A percentile compares a stretch with the other conserved stretches of the same genome.
Evolutionary conservation across 805 yeast genomes (phyloP).

Genomic region (Henningerozyma blattae): DNA sequence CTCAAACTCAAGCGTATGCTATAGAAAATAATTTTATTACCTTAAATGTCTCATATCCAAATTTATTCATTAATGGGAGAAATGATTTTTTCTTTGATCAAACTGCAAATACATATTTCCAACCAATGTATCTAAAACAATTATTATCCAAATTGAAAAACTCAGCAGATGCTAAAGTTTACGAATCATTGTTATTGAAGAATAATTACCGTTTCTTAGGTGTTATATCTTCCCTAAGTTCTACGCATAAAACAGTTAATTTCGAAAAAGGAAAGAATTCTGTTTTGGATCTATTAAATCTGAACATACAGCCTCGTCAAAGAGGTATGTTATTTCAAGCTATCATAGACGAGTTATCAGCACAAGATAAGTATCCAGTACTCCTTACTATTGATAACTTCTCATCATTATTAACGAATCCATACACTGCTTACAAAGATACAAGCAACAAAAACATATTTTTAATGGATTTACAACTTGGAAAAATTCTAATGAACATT

Average conservation of each 20-base stretch:
- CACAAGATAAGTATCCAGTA: conserved; percentile 43
- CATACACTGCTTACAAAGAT: conserved; percentile 50
- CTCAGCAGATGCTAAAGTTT: conserved; percentile 31
- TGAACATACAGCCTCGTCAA: conserved; percentile 27
- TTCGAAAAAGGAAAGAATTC: conserved; percentile 22
- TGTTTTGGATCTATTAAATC: conserved; percentile 32
- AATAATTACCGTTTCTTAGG: conserved; percentile 25
- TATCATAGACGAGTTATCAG: conserved; percentile 42
- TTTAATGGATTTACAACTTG: conserved; percentile 51
- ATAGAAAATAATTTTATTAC: conserved; percentile 42
- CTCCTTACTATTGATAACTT: conserved; percentile 64
- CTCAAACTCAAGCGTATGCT: conserved; percentile 37
- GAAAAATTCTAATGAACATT: conserved; percentile 41
- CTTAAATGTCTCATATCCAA: conserved; percentile 54
- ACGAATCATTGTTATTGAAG: conserved; percentile 26
- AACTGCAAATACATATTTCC: conserved; percentile 41
- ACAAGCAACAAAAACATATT: conserved; percentile 43
- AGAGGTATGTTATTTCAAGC: conserved; percentile 38
- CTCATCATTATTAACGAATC: conserved; percentile 43
- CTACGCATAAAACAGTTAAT: conserved; percentile 16
- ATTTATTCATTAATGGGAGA: conserved; percentile 56
- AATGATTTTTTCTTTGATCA: conserved; percentile 51
- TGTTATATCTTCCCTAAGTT: conserved; percentile 21
- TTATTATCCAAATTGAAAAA: conserved; percentile 40
- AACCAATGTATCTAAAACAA: conserved; percentile 64